These are phyloP conservation scores for Magnusiomyces starmeri DNA, from an alignment of 1,139 yeast genomes.

Conservation along the genomic window DNA sequence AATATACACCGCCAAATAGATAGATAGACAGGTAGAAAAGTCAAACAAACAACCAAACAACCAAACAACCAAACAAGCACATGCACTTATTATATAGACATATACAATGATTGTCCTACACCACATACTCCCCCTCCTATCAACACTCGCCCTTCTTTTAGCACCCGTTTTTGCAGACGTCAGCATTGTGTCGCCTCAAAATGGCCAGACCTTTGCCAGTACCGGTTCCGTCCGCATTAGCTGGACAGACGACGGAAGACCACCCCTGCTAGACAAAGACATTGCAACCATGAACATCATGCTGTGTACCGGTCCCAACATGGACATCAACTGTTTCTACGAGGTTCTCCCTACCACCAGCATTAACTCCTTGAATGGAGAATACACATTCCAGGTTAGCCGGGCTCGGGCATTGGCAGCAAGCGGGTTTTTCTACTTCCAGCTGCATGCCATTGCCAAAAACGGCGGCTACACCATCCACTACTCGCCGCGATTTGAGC, in stretches of 20 bases:
- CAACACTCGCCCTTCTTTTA: neutral
- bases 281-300: conserved; percentile 45
- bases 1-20: neutral
- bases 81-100: neutral
- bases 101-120: neutral
- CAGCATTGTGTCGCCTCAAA: conserved; percentile 36
- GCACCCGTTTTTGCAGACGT: neutral
- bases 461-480: conserved; percentile 53
- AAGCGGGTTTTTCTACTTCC: conserved; percentile 64
- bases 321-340: conserved; percentile 40
- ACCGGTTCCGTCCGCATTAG: conserved; percentile 44
- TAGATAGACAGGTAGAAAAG: neutral
- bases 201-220: conserved; percentile 46
- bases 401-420: conserved; percentile 41
- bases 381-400: conserved; percentile 17
- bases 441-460: conserved; percentile 43
- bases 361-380: conserved; percentile 27
- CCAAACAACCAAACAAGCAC: neutral
- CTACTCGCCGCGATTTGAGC: conserved; percentile 59
- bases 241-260: conserved; percentile 55
- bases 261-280: conserved; percentile 40
- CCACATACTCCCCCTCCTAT: no score
- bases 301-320: conserved; percentile 63
- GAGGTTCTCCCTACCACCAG: conserved; percentile 32
- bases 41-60: neutral